A percentile compares a stretch with the other conserved stretches of the same genome.
phyloP scores from a whole-genome alignment of 805 yeast genomes.

The Schizosaccharomyces lindneri region DNA sequence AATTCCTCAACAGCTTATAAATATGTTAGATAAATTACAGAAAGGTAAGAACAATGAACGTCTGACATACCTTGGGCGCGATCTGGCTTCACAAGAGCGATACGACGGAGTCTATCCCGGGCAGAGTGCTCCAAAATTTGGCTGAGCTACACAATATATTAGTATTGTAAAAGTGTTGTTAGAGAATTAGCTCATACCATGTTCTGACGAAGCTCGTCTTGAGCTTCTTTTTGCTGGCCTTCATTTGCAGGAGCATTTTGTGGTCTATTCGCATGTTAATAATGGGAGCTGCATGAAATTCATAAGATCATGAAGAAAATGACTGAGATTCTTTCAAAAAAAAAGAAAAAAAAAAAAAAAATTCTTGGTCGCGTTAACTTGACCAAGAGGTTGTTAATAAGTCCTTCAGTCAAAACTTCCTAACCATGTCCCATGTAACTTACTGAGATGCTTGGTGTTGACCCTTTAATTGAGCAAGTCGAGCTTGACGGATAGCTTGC shows the following conservation, averaged over 20 bases:
- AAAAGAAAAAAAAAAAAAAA: no score
- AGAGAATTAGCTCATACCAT: constrained; percentile 8
- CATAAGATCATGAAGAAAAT: no score
- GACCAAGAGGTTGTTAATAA: no score
- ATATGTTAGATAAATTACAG: not conserved
- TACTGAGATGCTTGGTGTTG: constrained; percentile 5
- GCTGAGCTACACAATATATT: constrained; percentile 18
- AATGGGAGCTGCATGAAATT: no score
- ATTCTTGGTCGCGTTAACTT: no score
- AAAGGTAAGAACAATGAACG: not conserved
- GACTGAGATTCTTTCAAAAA: no score
- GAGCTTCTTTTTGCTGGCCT: constrained; percentile 2
- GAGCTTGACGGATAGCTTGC: constrained; percentile 78
- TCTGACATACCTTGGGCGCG: constrained; percentile 33
- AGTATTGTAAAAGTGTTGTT: not conserved
- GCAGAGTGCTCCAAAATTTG: constrained; percentile 65
- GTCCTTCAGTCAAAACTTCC: no score
- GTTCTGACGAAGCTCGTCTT: constrained; percentile 19
- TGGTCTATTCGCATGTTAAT: not conserved
- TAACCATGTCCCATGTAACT: no score
- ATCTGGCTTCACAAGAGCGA: constrained; percentile 72
- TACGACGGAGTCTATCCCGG: constrained; percentile 65
- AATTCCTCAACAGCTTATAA: constrained; percentile 43
- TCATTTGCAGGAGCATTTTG: not conserved
- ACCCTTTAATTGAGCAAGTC: constrained; percentile 58